Percentiles rank a stretch among this genome's conserved stretches.
phyloP scores from a whole-genome alignment of 2,329 filamentous ascomycete species.

The Raffaelea arxii region DNA sequence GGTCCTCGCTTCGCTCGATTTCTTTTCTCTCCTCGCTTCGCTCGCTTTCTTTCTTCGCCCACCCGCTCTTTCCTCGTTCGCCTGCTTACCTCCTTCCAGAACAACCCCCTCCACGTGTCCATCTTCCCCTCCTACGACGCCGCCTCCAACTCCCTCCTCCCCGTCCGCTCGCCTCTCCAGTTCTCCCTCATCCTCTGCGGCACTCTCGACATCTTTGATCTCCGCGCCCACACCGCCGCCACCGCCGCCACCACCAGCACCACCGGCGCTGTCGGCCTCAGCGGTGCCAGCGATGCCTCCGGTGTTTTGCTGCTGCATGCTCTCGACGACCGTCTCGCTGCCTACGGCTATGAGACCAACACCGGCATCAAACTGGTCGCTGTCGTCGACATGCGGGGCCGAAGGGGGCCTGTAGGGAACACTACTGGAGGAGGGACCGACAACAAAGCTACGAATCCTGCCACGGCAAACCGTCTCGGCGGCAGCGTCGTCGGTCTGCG shows the following conservation, averaged over 20 bases:
- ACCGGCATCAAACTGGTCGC: constrained; percentile 87
- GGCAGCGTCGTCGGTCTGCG: constrained; percentile 50
- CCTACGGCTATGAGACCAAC: constrained; percentile 95
- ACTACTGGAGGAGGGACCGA: constrained; percentile 1
- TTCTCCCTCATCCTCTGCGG: constrained; percentile 87
- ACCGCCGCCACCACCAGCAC: constrained; percentile 16
- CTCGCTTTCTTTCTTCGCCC: too few species aligned
- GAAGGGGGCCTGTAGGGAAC: constrained; percentile 25
- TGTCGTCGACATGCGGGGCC: constrained; percentile 81
- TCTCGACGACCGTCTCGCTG: constrained; percentile 82
- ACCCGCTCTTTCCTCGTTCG: too few species aligned
- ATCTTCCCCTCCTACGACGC: constrained; percentile 70
- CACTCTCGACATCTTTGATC: constrained; percentile 88
- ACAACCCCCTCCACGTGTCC: constrained; percentile 90
- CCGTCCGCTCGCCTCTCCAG: constrained; percentile 66
- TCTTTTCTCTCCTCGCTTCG: too few species aligned
- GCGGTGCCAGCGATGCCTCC: constrained; percentile 50
- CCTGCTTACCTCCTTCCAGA: constrained; percentile 41
- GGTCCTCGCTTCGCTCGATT: too few species aligned
- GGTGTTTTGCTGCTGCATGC: constrained; percentile 78
- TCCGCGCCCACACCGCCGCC: constrained; percentile 58
- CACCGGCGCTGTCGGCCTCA: constrained; percentile 33
- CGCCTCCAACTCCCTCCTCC: constrained; percentile 38
- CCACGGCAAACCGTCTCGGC: constrained; percentile 13
- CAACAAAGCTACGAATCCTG: constrained; percentile 5